Base-by-base conservation (phyloP, 345 rosid genomes). In the Fremontodendron californicum region DNA sequence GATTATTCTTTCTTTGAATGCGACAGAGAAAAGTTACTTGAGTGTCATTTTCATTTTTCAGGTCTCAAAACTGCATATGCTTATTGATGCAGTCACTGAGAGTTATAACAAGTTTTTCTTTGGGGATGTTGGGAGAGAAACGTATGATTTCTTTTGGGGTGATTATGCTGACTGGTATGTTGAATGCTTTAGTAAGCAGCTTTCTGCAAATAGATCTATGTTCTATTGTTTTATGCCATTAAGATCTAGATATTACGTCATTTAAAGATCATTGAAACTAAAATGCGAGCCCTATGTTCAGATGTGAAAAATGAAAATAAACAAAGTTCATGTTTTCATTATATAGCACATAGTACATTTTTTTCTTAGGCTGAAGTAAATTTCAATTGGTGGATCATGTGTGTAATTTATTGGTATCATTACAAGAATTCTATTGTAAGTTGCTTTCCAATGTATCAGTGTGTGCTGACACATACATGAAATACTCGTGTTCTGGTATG, bases 151-250 rank as follows among this genome's bases (percentile, higher is more conserved):
- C 87, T 92, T 93, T 81, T 93, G 99, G 99, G 89, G 98, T 45
- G 99, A 95, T 81, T 95, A 90, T 76, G 99, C 99, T 31, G 97
- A 95, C 84, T 93, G 99, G 99, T 95, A 88, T 68, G 79, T 75
- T 39, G 19, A 76, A 81, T 52, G 62, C 42, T 72, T 67, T 37
- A 69, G 42, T 49, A 8, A 61, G 45, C 18, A 51, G 9, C 66
- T 48, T 62, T 29, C 2, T n/a, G 10, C 27, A n/a, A 63, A 61
- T 13, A 48, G 43, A 48, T 25, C 2, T 35, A 8, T 19, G 3
- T 52, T 45, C 27, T 39, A 18, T 64, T 18, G 25, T 75, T 58
- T 29, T 51, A 48, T 74, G 60, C 65, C 71, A 68, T 46, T 61
- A 54, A 21, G 19, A 21, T 54, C 43, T 75, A 21, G 43, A 48